A percentile compares a stretch with the other conserved stretches of the same genome.
phyloP scores from a whole-genome alignment of 768 basidiomycete genomes.

The Coprinopsis marcescibilis region DNA sequence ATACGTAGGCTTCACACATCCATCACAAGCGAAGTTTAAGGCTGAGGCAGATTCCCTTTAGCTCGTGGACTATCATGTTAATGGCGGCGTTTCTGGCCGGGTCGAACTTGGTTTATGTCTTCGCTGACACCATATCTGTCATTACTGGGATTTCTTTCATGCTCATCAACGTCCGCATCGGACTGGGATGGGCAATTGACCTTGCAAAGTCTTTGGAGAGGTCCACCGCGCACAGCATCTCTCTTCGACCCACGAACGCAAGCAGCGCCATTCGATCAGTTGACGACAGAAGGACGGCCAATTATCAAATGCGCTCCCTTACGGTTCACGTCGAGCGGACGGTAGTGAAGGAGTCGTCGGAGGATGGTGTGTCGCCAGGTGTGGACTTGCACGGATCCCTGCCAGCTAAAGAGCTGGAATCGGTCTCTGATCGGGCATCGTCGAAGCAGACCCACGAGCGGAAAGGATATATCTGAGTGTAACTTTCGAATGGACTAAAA shows the following conservation, averaged over 20 bases:
- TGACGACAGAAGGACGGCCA: neutral
- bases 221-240: neutral
- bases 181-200: slow-evolving; percentile 11
- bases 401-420: neutral
- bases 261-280: neutral
- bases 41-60: neutral
- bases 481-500: too few relatives aligned
- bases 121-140: slow-evolving; percentile 9
- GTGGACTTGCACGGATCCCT: neutral
- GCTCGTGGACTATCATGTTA: slow-evolving; percentile 11
- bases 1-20: slow-evolving; percentile 8
- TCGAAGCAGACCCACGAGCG: too few relatives aligned
- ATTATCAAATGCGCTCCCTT: neutral
- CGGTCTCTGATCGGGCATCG: neutral
- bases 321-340: neutral
- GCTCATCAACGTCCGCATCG: slow-evolving; percentile 16
- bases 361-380: neutral
- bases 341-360: neutral
- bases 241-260: neutral
- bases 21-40: neutral
- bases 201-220: neutral
- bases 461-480: too few relatives aligned
- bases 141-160: slow-evolving; percentile 13
- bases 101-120: slow-evolving; percentile 8
- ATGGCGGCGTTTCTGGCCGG: slow-evolving; percentile 9